Conservation (phyloP, 2,329 filamentous ascomycete species). For the Pleomassaria siparia region DNA sequence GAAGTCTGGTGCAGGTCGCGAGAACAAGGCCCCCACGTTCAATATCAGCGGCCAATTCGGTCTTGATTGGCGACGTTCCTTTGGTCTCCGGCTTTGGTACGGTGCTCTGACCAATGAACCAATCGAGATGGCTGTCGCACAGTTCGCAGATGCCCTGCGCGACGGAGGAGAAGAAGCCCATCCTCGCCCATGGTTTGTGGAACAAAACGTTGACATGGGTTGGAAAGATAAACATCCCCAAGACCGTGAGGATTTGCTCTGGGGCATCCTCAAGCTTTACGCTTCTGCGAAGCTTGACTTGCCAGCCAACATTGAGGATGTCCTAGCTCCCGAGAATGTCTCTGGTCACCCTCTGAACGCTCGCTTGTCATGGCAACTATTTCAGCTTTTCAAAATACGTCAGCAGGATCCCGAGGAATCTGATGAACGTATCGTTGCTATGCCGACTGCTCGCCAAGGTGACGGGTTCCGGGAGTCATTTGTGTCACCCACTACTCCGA, state of each 20-base stretch:
- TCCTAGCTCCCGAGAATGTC: slow-evolving; percentile 75
- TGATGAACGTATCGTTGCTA: slow-evolving; percentile 30
- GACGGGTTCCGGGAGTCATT: slow-evolving; percentile 24
- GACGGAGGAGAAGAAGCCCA: slow-evolving; percentile 68
- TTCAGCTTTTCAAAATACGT: slow-evolving; percentile 54
- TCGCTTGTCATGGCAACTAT: slow-evolving; percentile 82
- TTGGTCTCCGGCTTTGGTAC: slow-evolving; percentile 91
- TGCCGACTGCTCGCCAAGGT: slow-evolving; percentile 30
- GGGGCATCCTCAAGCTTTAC: slow-evolving; percentile 83
- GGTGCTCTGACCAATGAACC: slow-evolving; percentile 68
- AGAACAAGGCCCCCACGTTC: slow-evolving; percentile 80
- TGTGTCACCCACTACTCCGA: slow-evolving; percentile 32
- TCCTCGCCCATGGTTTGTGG: slow-evolving; percentile 71
- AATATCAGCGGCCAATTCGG: slow-evolving; percentile 80
- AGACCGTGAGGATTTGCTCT: slow-evolving; percentile 74
- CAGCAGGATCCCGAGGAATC: slow-evolving; percentile 26
- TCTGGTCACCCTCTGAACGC: slow-evolving; percentile 74
- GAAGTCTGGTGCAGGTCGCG: slow-evolving; percentile 68
- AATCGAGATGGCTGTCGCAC: slow-evolving; percentile 70
- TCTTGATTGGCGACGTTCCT: slow-evolving; percentile 90
- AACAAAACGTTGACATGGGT: slow-evolving; percentile 58
- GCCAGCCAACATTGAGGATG: slow-evolving; percentile 61
- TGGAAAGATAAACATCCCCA: slow-evolving; percentile 64
- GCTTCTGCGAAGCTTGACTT: slow-evolving; percentile 55
- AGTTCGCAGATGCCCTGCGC: slow-evolving; percentile 72